Base-by-base conservation (phyloP, 2,329 filamentous ascomycete genomes). In the Escovopsis weberi region DNA sequence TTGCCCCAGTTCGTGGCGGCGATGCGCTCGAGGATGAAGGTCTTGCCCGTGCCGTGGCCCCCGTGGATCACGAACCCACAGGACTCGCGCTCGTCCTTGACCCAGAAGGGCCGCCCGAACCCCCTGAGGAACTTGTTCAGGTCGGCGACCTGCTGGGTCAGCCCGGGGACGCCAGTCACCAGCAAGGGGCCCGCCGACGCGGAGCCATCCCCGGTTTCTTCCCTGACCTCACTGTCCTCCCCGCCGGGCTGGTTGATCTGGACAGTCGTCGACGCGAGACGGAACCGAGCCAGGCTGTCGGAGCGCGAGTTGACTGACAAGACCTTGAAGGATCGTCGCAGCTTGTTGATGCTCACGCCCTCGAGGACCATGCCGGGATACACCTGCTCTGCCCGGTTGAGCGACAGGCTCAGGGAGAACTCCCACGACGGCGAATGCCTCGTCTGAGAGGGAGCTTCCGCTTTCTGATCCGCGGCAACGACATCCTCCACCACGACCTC, bases 1-100 rank as follows among this genome's bases (percentile, higher is more conserved):
- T 74, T 75, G 19, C 75, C 76, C 84, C 86, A 94, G 45, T 70
- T 72, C 0, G 78, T 75, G 6, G 67, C 70, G 8, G 78, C 74
- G 18, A 95, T 68, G 30, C 75, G 73, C 12, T 80, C 60, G 1
- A 95, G 65, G 0, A 95, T 66, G 48, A 82, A 70, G 1, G 78
- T 82, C 63, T 95, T 95, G 23, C 89, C 89, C 0, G 85, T 93
- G 10, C 89, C 88, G 47, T 77, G 75, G 15, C 84, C 80, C 12
- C 89, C 89, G 56, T 93, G 80, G 4, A 95, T 67, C 23, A 91
- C 69, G 33, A 91, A 71, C 0, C 77, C 78, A 41, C 73, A 69
- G 1, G 72, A 64, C 50, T 54, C 59, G 28, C 54, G 50, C 48
- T 63, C 53, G 43, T 53, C 45, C 43, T 54, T 45, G 37, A 55